Base-by-base conservation (phyloP, 2,329 filamentous ascomycete species). In the Scedosporium boydii region DNA sequence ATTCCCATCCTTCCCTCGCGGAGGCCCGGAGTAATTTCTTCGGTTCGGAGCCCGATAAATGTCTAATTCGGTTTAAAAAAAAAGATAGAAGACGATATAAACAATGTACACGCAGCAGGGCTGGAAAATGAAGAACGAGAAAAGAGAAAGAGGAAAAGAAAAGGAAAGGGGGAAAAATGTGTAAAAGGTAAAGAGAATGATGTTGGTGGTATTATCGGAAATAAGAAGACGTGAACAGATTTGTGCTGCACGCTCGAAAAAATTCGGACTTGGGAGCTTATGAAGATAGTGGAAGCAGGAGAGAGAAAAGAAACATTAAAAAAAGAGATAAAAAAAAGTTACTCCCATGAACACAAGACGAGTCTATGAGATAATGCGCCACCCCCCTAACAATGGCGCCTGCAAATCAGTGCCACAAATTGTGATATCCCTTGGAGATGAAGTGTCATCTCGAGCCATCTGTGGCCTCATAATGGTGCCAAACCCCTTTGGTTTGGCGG, bases 81-180 rank as follows among this genome's bases (percentile, higher is more conserved):
- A 46, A 59, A 53, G 48, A 57, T 10, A 46, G n/a, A 58, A 27
- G 56, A 60, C 41, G 58, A 44, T 26, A 62, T 56, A 41, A 48
- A 62, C 61, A 56, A 58, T 48, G 29, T 23, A 48, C 34, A 27
- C 44, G 34, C 27, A 26, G 38, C 14, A 61, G 60, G n/a, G 18
- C 26, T 42, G 44, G 44, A 51, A 42, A 42, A 34, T n/a, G 18
- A 63, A 59, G 42, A 51, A 23, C 46, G 48, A 58, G 26, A 61
- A 58, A 23, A 48, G 41, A 34, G 23, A 42, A 58, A 51, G 23
- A 26, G 16, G 27, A 55, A 41, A 46, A 27, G n/a, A n/a, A 23
- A 61, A 6, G 38, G n/a, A 16, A 27, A 63, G 38, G 56, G 46
- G 14, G 41, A 23, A 23, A 23, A 23, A 2, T 2, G 26, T 41